Percentiles rank a stretch among this genome's conserved stretches.
These are phyloP conservation scores for Acacia pycnantha DNA, from an alignment of 331 rosid species.

Conservation along the genomic window DNA sequence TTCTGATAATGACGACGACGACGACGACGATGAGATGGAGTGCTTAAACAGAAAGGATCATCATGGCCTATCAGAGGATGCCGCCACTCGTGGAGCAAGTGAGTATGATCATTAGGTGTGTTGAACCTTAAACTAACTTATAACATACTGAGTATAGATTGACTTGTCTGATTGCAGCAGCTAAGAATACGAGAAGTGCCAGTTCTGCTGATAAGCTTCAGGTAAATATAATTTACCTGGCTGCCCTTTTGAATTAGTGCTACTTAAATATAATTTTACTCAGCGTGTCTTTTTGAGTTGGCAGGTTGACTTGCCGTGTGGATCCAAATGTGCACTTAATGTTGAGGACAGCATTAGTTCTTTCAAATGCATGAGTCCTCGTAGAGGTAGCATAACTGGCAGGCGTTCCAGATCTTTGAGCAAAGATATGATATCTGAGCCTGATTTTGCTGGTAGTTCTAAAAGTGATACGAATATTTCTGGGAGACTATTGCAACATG, in stretches of 20 bases:
- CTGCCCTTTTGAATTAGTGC: neutral
- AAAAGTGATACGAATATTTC: constrained; percentile 49
- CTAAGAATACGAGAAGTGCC: constrained; percentile 25
- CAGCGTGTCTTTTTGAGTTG: constrained; percentile 32
- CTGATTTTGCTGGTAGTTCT: constrained; percentile 55
- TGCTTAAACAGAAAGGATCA: constrained; percentile 43
- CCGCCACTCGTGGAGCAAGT: constrained; percentile 54
- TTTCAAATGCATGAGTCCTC: constrained; percentile 52
- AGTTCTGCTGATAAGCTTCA: constrained; percentile 42
- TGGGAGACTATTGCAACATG: constrained; percentile 48
- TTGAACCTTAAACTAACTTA: constrained; percentile 21
- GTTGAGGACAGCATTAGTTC: constrained; percentile 82
- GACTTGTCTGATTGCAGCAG: constrained; percentile 67
- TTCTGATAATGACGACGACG: constrained; percentile 65
- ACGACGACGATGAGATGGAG: constrained; percentile 37
- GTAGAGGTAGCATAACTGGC: constrained; percentile 34
- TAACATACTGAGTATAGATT: constrained; percentile 30
- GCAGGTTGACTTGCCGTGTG: constrained; percentile 55
- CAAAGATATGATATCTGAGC: constrained; percentile 38
- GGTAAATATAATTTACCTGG: constrained; percentile 42
- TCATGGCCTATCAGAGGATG: constrained; percentile 39
- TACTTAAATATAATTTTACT: constrained; percentile 3
- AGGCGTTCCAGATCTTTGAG: constrained; percentile 52
- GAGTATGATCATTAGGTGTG: constrained; percentile 40
- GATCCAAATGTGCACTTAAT: constrained; percentile 45